Evolutionary conservation across 2,329 filamentous ascomycete genomes (phyloP).

Genomic region (Penicillium sp.): DNA sequence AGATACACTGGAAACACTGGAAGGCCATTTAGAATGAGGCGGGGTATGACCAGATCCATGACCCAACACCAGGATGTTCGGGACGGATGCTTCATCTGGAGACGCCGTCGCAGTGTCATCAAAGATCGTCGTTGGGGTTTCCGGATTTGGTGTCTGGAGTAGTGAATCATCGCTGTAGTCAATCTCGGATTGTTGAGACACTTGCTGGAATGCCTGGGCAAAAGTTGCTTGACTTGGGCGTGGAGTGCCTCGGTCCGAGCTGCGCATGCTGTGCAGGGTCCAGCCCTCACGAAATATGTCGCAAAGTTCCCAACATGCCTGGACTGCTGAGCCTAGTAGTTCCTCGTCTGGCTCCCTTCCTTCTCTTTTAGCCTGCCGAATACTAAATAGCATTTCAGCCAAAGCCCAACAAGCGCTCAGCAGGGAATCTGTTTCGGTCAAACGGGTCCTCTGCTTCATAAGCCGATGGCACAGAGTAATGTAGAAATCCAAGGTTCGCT

Average conservation of each 20-base stretch:
- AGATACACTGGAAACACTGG: constrained; percentile 70
- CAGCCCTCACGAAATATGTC: constrained; percentile 90
- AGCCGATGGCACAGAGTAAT: constrained; percentile 86
- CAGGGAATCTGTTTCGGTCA: constrained; percentile 75
- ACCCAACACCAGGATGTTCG: constrained; percentile 82
- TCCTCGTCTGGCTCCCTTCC: constrained; percentile 71
- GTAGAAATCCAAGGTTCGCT: constrained; percentile 89
- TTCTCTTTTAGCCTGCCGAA: constrained; percentile 75
- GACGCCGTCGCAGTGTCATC: constrained; percentile 85
- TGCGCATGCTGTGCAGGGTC: constrained; percentile 66
- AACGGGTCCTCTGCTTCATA: constrained; percentile 84
- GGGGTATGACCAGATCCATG: constrained; percentile 57
- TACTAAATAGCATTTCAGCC: constrained; percentile 86
- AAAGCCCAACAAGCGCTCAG: constrained; percentile 83
- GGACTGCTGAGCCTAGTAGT: constrained; percentile 76
- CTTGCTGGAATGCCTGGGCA: constrained; percentile 51
- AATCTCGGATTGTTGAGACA: constrained; percentile 40
- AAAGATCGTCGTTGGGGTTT: constrained; percentile 92
- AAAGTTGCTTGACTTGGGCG: constrained; percentile 73
- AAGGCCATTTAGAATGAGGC: constrained; percentile 58
- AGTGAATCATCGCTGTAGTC: constrained; percentile 22
- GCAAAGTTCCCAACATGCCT: constrained; percentile 91
- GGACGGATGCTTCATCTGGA: constrained; percentile 69
- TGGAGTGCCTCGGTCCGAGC: constrained; percentile 72
- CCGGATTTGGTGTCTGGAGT: constrained; percentile 49